Evolutionary conservation across 306 rosid genomes (phyloP).

Genomic region (Trifolium repens): DNA sequence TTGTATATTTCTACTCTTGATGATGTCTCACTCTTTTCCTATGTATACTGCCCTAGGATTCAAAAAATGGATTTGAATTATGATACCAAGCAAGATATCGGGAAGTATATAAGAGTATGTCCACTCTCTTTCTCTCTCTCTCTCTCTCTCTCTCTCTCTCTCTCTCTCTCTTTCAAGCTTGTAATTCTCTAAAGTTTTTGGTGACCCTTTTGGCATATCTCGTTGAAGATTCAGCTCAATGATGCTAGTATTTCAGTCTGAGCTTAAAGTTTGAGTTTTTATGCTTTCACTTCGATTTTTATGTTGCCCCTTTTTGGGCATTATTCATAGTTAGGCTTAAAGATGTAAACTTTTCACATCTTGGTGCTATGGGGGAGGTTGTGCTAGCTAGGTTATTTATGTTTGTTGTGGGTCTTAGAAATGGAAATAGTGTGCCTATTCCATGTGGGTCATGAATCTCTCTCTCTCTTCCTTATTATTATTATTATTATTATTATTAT

Average conservation of each 20-base stretch:
- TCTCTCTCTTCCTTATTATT: too few species aligned
- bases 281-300: constrained; percentile 17
- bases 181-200: background rate
- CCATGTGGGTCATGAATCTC: too few species aligned
- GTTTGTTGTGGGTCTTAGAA: too few species aligned
- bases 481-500: too few species aligned
- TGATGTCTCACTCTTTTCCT: too few species aligned
- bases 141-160: background rate
- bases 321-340: constrained; percentile 4
- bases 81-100: too few species aligned
- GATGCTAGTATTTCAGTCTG: constrained; percentile 7
- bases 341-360: constrained; percentile 23
- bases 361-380: constrained; percentile 12
- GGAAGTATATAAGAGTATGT: too few species aligned
- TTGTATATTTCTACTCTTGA: too few species aligned
- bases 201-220: constrained; percentile 36
- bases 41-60: too few species aligned
- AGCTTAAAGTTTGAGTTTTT: constrained; percentile 38
- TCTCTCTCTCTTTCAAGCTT: constrained; percentile 19
- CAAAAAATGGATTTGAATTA: too few species aligned
- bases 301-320: constrained; percentile 1
- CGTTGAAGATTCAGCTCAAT: constrained; percentile 20
- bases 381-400: background rate
- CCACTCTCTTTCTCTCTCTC: background rate
- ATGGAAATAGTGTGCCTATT: too few species aligned